Percentiles rank a stretch among this genome's conserved stretches.
Evolutionary conservation across 371 early-diverging fungal species (phyloP).

Genomic region (Dichotomocladium elegans): DNA sequence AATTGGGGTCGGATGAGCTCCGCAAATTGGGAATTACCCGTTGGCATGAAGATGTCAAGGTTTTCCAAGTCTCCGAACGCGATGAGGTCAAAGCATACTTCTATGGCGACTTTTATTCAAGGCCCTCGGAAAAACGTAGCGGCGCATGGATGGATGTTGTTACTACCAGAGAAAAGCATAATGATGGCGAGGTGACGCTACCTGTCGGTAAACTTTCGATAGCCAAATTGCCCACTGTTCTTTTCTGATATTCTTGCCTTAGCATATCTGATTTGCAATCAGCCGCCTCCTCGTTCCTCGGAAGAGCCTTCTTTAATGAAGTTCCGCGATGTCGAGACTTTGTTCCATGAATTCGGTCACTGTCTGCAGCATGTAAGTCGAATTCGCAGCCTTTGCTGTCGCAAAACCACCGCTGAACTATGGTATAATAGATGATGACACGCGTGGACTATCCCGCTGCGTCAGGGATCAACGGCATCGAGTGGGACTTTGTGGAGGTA

Average conservation of each 20-base stretch:
- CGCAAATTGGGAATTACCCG: slow-evolving; percentile 33
- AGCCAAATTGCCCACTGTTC: neutral
- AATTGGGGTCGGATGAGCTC: slow-evolving; percentile 35
- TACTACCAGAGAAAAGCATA: slow-evolving; percentile 52
- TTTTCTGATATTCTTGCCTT: neutral
- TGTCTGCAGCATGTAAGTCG: slow-evolving; percentile 58
- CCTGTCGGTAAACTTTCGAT: slow-evolving; percentile 39
- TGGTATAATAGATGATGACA: slow-evolving; percentile 48
- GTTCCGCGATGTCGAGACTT: slow-evolving; percentile 60
- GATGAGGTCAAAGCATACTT: slow-evolving; percentile 57
- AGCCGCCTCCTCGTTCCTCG: slow-evolving; percentile 49
- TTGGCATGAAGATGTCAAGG: slow-evolving; percentile 66
- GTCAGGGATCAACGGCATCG: slow-evolving; percentile 67
- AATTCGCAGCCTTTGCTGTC: neutral
- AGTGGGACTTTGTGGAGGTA: slow-evolving; percentile 60
- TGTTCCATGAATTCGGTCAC: slow-evolving; percentile 73
- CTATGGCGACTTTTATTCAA: slow-evolving; percentile 65
- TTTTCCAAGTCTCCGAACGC: slow-evolving; percentile 57
- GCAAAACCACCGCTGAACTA: neutral
- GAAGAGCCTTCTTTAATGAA: slow-evolving; percentile 59
- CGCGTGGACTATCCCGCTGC: slow-evolving; percentile 63
- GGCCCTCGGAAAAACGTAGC: slow-evolving; percentile 62
- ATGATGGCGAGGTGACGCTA: slow-evolving; percentile 37
- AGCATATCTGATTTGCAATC: slow-evolving; percentile 69
- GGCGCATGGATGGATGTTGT: slow-evolving; percentile 80